A percentile compares a stretch with the other conserved stretches of the same genome.
Evolutionary conservation across 176 grass and related monocot genomes (phyloP).

Genomic region (Bothriochloa decipiens): DNA sequence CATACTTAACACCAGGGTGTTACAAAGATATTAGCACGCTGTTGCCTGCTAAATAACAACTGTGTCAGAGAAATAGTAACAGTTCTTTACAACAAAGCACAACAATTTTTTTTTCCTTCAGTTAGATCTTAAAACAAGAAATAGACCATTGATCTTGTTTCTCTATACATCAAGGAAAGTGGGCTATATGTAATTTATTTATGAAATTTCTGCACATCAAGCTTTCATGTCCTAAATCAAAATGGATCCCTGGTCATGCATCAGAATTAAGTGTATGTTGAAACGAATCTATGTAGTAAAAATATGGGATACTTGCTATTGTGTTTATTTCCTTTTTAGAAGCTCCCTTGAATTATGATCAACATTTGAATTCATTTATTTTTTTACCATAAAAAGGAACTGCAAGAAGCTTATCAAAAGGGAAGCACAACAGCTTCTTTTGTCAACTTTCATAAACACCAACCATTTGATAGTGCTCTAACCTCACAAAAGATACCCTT

Average conservation of each 20-base stretch:
- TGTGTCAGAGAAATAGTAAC: background rate
- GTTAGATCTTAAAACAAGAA: background rate
- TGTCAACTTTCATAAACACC: background rate
- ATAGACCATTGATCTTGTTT: background rate
- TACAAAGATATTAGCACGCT: background rate
- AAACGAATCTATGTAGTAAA: background rate
- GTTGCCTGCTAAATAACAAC: background rate
- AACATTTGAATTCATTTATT: background rate
- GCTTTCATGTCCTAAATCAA: background rate
- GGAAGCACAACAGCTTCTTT: background rate
- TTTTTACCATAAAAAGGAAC: too few relatives aligned
- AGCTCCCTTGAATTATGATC: background rate
- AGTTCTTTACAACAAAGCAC: background rate
- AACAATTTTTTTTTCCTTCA: background rate
- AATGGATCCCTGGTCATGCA: background rate
- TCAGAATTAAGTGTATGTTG: background rate
- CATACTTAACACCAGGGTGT: too few relatives aligned
- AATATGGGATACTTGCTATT: background rate
- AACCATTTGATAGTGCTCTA: background rate
- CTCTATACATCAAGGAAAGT: background rate
- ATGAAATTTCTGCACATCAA: background rate
- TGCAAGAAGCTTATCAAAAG: background rate
- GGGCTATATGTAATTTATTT: background rate
- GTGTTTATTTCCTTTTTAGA: background rate
- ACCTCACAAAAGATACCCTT: background rate